phyloP scores from a whole-genome alignment of 306 rosid species.

The Carpinus fangiana region DNA sequence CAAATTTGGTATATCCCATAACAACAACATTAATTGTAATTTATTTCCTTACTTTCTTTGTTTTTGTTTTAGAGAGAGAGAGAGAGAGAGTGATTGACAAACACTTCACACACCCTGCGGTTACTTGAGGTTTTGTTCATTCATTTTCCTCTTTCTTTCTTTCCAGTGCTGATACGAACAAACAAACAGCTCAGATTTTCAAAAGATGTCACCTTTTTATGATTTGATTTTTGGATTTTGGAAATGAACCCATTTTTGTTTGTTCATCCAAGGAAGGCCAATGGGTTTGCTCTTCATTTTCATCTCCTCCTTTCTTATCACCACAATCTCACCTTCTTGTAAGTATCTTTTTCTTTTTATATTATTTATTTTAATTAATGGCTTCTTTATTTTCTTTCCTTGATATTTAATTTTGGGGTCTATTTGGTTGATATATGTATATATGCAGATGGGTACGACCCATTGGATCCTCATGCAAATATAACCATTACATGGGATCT shows the following conservation, averaged over 20 bases:
- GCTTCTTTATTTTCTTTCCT: neutral
- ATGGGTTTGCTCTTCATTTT: conserved; percentile 26
- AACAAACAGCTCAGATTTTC: neutral
- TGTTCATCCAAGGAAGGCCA: conserved; percentile 22
- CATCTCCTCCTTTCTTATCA: conserved; percentile 31
- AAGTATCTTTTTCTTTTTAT: conserved; percentile 24
- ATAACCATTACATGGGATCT: conserved; percentile 74
- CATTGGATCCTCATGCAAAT: conserved; percentile 67
- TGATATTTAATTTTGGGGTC: neutral
- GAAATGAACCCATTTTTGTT: conserved; percentile 22
- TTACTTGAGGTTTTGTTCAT: neutral
- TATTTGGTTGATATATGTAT: conserved; percentile 8
- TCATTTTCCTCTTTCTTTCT: neutral
- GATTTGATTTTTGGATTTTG: neutral
- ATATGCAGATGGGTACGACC: conserved; percentile 70
- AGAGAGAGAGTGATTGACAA: neutral
- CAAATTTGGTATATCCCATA: neutral
- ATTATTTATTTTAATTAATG: neutral
- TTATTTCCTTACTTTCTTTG: neutral
- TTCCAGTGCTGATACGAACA: neutral
- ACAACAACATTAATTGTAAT: neutral
- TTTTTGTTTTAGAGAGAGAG: neutral
- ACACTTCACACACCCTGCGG: neutral
- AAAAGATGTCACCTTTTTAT: neutral
- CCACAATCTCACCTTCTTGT: conserved; percentile 51